phyloP scores from a whole-genome alignment of 139 green algal species.

The Volvox reticuliferus region DNA sequence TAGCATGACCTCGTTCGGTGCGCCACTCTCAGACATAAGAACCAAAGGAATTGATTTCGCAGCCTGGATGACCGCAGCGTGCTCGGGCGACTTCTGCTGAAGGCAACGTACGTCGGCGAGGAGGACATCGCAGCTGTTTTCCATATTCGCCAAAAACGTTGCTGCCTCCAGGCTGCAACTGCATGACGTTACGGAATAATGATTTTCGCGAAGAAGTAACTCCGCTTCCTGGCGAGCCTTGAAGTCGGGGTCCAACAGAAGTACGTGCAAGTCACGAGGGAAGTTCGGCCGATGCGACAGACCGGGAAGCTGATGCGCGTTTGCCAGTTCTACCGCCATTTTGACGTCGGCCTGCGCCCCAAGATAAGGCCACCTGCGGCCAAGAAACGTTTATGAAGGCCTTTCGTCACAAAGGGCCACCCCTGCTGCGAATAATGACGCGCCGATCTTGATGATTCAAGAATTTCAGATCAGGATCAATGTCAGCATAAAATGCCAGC shows the following conservation, averaged over 20 bases:
- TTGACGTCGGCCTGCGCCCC: not conserved
- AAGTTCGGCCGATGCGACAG: slow-evolving; percentile 37
- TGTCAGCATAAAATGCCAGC: too few relatives aligned
- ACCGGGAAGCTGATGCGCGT: not conserved
- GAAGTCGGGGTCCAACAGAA: slow-evolving; percentile 33
- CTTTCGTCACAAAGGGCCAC: not conserved
- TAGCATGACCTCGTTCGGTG: slow-evolving; percentile 69
- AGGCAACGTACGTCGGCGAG: slow-evolving; percentile 33
- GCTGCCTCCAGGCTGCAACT: slow-evolving; percentile 34
- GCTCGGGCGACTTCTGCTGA: slow-evolving; percentile 42
- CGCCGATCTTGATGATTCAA: not conserved
- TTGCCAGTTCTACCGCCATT: slow-evolving; percentile 29
- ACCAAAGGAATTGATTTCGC: slow-evolving; percentile 46
- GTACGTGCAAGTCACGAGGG: slow-evolving; percentile 30
- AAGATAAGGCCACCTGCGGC: not conserved
- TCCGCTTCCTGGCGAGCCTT: slow-evolving; percentile 13
- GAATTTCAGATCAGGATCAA: not conserved
- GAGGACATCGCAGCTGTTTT: slow-evolving; percentile 38
- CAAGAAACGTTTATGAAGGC: not conserved
- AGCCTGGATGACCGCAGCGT: slow-evolving; percentile 22
- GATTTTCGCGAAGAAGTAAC: slow-evolving; percentile 34
- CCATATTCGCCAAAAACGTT: not conserved
- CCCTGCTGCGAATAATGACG: not conserved
- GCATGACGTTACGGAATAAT: slow-evolving; percentile 33
- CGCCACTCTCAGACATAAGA: slow-evolving; percentile 42